Conservation (phyloP, 352 stramenopile genomes). For the Globisporangium carolinianum region DNA sequence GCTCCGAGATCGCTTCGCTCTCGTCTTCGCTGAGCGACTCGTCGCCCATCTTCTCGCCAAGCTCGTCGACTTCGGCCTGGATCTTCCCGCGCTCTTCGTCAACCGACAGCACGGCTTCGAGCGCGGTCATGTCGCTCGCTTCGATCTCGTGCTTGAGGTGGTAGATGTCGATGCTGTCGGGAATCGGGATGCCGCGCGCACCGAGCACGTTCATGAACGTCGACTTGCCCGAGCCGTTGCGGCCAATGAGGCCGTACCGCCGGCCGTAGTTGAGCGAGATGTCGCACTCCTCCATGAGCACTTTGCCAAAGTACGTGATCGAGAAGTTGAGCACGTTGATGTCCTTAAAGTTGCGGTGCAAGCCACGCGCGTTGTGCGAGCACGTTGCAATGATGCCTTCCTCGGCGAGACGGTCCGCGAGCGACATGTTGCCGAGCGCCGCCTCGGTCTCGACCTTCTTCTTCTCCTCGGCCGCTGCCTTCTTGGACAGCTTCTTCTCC, state of each 20-base stretch:
- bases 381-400: constrained; percentile 96
- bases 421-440: constrained; percentile 62
- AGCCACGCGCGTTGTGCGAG: constrained; percentile 85
- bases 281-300: constrained; percentile 94
- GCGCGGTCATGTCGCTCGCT: constrained; percentile 89
- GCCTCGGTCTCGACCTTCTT: constrained; percentile 60
- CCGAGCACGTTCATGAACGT: constrained; percentile 97
- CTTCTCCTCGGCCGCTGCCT: constrained; percentile 74
- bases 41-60: constrained; percentile 90
- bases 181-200: constrained; percentile 91
- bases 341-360: constrained; percentile 95
- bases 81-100: constrained; percentile 92
- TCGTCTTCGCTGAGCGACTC: constrained; percentile 87
- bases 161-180: constrained; percentile 95
- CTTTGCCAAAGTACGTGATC: constrained; percentile 95
- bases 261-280: constrained; percentile 97
- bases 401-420: constrained; percentile 86
- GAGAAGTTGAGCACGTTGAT: constrained; percentile 97
- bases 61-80: constrained; percentile 88
- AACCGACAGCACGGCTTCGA: constrained; percentile 94
- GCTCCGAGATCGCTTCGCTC: constrained; percentile 79
- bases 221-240: constrained; percentile 95
- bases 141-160: constrained; percentile 96
- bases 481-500: constrained; percentile 72
- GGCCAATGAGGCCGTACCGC: constrained; percentile 95